Conservation (phyloP, 345 rosid genomes). For the Rhodamnia rubescens region DNA sequence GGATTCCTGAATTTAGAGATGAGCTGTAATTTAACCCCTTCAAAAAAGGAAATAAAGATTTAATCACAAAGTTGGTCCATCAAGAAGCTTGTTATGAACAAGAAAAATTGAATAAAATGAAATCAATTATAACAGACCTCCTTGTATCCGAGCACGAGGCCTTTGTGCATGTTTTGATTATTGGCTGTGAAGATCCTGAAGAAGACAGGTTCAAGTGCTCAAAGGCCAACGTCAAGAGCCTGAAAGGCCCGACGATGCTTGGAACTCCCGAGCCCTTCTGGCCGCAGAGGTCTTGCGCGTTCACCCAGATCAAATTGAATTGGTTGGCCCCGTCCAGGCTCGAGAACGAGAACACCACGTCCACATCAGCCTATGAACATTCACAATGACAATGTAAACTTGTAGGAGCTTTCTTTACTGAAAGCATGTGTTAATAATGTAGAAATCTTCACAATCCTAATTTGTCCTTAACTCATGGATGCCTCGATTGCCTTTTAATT, state of each 20-base stretch:
- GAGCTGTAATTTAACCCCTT: slow-evolving; percentile 28
- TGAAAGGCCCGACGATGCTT: slow-evolving; percentile 85
- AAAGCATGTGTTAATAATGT: too few species aligned
- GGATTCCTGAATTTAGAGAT: slow-evolving; percentile 21
- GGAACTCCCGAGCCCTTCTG: slow-evolving; percentile 26
- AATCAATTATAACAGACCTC: slow-evolving; percentile 21
- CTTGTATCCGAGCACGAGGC: slow-evolving; percentile 77
- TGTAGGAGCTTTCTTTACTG: not conserved
- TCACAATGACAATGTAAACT: not conserved
- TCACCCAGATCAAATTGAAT: slow-evolving; percentile 39
- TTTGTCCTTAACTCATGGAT: too few species aligned
- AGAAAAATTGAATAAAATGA: not conserved
- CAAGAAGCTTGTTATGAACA: not conserved
- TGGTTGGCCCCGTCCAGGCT: slow-evolving; percentile 45
- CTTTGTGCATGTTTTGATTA: slow-evolving; percentile 8
- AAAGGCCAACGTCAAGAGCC: slow-evolving; percentile 63
- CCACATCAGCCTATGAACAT: slow-evolving; percentile 50
- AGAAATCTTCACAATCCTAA: too few species aligned
- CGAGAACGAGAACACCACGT: slow-evolving; percentile 44
- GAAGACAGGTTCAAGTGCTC: slow-evolving; percentile 56
- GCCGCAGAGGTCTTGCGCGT: slow-evolving; percentile 46
- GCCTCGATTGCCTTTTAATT: too few species aligned
- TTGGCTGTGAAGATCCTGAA: slow-evolving; percentile 51
- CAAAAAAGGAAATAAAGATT: not conserved
- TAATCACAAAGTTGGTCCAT: not conserved